Evolutionary conservation across 495 filamentous ascomycete genomes (phyloP), one percentile per base, ranked within the genome.

Genomic region (Xylaria castorea): DNA sequence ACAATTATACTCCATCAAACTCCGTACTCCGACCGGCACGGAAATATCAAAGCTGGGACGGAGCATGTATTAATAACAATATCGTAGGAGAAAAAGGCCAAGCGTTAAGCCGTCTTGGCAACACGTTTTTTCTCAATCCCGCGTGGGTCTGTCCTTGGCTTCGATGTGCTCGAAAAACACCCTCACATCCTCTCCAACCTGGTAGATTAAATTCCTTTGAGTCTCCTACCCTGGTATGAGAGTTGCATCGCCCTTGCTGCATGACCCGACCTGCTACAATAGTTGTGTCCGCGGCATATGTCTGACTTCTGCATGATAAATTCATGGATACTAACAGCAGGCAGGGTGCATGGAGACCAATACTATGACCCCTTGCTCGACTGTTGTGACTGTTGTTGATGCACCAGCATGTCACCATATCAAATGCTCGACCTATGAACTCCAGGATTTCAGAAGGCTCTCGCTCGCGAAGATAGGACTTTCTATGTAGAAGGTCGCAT

Each of bases 91-190:
- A n/a, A n/a, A 48, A 11, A 58, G 36, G 60, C 44, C n/a, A 42
- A 57, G 69, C 60, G 46, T 46, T 32, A 65, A 71, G 60, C 69
- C 69, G 69, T 71, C 69, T 71, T 71, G 69, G 69, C 69, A 40
- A 34, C 69, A 71, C 69, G 58, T 71, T 71, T 65, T 71, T 46
- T 44, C 30, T n/a, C 44, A 68, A n/a, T 68, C 48, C 66, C 66
- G 66, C 50, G 66, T 44, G 66, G 66, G 50, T 57, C 66, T 14
- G 12, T 66, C 63, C 63, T 57, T 68, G 61, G 60, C 61, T 42
- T 42, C 9, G 38, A 14, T 12, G 14, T 42, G 9, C 22, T 40
- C 63, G 63, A 66, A 66, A 34, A 53, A 38, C 27, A 53, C 64
- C 25, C 32, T 66, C 27, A 20, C 20, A 46, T 66, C 64, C 42